phyloP scores from a whole-genome alignment of 2,329 filamentous ascomycete genomes.

The Eurotiales sp. region DNA sequence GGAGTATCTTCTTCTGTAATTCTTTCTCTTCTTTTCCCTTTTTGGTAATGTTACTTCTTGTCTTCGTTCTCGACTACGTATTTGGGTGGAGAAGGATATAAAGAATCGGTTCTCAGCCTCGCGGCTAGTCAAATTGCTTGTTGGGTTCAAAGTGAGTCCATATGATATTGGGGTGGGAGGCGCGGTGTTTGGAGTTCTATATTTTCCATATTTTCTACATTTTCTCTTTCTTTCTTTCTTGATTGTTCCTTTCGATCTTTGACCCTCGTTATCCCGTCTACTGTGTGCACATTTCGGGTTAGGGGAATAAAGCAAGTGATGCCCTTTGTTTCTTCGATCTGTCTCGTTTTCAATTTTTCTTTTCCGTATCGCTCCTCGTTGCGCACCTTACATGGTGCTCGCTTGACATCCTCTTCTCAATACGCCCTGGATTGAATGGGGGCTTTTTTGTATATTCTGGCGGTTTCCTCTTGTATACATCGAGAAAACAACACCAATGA shows the following conservation, averaged over 20 bases:
- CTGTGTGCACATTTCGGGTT: neutral
- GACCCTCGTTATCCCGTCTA: neutral
- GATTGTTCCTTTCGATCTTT: too few relatives aligned
- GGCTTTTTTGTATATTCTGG: conserved; percentile 6
- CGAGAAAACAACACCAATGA: neutral
- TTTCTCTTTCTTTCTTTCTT: neutral
- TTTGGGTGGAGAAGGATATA: conserved; percentile 26
- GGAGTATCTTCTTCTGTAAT: conserved; percentile 12
- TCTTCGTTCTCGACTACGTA: neutral
- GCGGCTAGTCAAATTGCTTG: conserved; percentile 23
- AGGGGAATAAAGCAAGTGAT: too few relatives aligned
- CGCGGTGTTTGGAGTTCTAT: conserved; percentile 23
- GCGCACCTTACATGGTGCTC: too few relatives aligned
- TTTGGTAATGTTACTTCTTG: conserved; percentile 15
- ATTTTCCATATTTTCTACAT: neutral
- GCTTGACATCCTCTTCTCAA: neutral
- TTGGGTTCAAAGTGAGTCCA: neutral
- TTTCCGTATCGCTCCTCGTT: neutral
- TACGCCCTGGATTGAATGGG: neutral
- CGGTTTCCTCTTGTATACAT: conserved; percentile 5
- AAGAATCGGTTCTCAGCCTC: conserved; percentile 18
- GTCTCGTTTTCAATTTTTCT: neutral
- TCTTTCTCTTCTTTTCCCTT: conserved; percentile 10
- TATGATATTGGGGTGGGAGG: conserved; percentile 19
- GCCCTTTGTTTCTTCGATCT: too few relatives aligned